Evolutionary conservation across 768 basidiomycete genomes (phyloP).

Genomic region (Panus rudis): DNA sequence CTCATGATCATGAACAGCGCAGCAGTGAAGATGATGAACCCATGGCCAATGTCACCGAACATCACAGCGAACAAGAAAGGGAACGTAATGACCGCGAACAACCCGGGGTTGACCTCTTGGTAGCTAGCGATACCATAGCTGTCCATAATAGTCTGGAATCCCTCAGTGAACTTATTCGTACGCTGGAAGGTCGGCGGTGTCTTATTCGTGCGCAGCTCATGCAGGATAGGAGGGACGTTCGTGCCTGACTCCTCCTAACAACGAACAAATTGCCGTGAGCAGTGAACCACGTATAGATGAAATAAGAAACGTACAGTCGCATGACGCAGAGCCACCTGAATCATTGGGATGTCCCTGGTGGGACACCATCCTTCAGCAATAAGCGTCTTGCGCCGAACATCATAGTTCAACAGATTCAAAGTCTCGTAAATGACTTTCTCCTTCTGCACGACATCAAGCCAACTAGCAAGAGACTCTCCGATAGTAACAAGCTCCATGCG

Average conservation of each 20-base stretch:
- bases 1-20: slow-evolving; percentile 80
- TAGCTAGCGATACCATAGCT: slow-evolving; percentile 92
- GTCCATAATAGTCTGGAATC: slow-evolving; percentile 98
- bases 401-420: slow-evolving; percentile 92
- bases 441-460: slow-evolving; percentile 91
- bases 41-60: slow-evolving; percentile 99
- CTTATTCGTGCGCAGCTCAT: slow-evolving; percentile 83
- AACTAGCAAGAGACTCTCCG: slow-evolving; percentile 78
- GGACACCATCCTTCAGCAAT: slow-evolving; percentile 99
- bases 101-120: slow-evolving; percentile 94
- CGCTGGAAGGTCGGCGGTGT: slow-evolving; percentile 93
- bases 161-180: slow-evolving; percentile 94
- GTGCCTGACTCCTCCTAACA: slow-evolving; percentile 82
- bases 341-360: slow-evolving; percentile 78
- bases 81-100: slow-evolving; percentile 90
- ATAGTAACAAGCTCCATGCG: slow-evolving; percentile 77
- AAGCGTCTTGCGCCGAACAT: slow-evolving; percentile 87
- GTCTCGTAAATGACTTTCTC: slow-evolving; percentile 97
- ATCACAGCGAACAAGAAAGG: slow-evolving; percentile 99
- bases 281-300: background rate
- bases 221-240: slow-evolving; percentile 83
- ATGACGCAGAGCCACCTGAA: slow-evolving; percentile 81
- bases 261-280: slow-evolving; percentile 1
- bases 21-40: slow-evolving; percentile 68
- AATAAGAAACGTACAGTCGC: slow-evolving; percentile 54